A percentile compares a stretch with the other conserved stretches of the same genome.
phyloP scores from a whole-genome alignment of 1,284 basidiomycete species.

The Clitocybe nebularis region DNA sequence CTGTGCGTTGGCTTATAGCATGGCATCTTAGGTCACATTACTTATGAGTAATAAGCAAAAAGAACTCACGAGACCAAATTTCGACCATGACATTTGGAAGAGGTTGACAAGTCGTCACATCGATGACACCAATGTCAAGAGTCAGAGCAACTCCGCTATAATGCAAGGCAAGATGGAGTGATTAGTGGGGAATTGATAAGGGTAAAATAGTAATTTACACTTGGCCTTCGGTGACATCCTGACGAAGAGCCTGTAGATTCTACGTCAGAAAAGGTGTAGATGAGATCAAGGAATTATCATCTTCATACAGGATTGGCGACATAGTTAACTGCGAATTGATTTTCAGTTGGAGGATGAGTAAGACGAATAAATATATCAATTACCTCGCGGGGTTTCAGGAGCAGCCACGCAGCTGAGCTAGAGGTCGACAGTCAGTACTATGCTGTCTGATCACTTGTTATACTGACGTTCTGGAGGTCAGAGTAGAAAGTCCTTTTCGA shows the following conservation, averaged over 20 bases:
- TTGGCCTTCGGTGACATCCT: constrained; percentile 49
- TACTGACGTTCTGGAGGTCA: constrained; percentile 2
- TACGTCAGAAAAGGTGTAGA: constrained; percentile 1
- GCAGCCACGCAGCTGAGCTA: constrained; percentile 24
- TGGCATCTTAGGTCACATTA: constrained; percentile 1
- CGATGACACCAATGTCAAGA: constrained; percentile 54
- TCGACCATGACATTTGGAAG: constrained; percentile 52
- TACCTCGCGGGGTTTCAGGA: constrained; percentile 21
- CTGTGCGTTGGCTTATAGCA: constrained; percentile 30
- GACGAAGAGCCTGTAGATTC: constrained; percentile 39
- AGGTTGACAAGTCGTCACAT: constrained; percentile 55
- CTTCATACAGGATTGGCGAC: constrained; percentile 19
- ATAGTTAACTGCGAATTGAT: constrained; percentile 18
- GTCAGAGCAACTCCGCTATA: constrained; percentile 43
- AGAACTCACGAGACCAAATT: constrained; percentile 41
- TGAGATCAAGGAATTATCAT: not conserved
- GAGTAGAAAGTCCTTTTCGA: constrained; percentile 5
- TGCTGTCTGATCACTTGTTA: too few species aligned
- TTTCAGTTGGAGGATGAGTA: not conserved
- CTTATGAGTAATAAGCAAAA: not conserved
- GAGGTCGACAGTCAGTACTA: not conserved
- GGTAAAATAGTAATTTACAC: constrained; percentile 18
- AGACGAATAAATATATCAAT: constrained; percentile 1
- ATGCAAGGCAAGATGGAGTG: not conserved
- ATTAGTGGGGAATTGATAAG: not conserved